Percentiles rank a stretch among this genome's conserved stretches.
Conservation (phyloP, 2,329 filamentous ascomycete genomes). For the Penicillium palitans region DNA sequence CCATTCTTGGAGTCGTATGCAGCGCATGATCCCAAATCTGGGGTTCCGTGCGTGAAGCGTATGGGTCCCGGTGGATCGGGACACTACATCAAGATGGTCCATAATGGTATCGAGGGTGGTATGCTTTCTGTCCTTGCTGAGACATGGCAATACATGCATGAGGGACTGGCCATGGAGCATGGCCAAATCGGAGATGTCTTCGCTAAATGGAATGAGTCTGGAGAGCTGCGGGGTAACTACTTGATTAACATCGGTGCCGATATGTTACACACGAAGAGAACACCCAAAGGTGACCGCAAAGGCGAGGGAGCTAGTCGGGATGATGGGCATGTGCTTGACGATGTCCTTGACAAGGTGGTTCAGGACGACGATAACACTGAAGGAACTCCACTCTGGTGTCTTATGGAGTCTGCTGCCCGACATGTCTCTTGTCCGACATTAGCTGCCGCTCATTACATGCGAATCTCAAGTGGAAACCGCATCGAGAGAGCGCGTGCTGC, state of each 20-base stretch:
- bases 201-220: slow-evolving; percentile 59
- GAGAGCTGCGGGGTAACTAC: slow-evolving; percentile 61
- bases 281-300: slow-evolving; percentile 34
- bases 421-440: slow-evolving; percentile 67
- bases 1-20: slow-evolving; percentile 63
- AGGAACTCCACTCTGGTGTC: slow-evolving; percentile 67
- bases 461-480: slow-evolving; percentile 63
- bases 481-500: slow-evolving; percentile 55
- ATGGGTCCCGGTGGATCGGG: slow-evolving; percentile 65
- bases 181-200: slow-evolving; percentile 63
- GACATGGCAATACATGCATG: slow-evolving; percentile 63
- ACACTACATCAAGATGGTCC: slow-evolving; percentile 75
- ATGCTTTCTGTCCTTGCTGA: slow-evolving; percentile 67
- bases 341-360: slow-evolving; percentile 69
- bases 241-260: slow-evolving; percentile 63
- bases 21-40: slow-evolving; percentile 59
- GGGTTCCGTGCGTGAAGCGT: slow-evolving; percentile 60
- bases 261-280: slow-evolving; percentile 57
- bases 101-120: slow-evolving; percentile 72
- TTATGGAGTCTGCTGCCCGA: slow-evolving; percentile 60
- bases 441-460: slow-evolving; percentile 62
- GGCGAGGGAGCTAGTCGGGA: slow-evolving; percentile 37
- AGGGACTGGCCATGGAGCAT: slow-evolving; percentile 58
- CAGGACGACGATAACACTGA: slow-evolving; percentile 67
- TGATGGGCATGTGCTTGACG: slow-evolving; percentile 56